Conservation (phyloP, 805 yeast species). For the Saturnispora diversa region DNA sequence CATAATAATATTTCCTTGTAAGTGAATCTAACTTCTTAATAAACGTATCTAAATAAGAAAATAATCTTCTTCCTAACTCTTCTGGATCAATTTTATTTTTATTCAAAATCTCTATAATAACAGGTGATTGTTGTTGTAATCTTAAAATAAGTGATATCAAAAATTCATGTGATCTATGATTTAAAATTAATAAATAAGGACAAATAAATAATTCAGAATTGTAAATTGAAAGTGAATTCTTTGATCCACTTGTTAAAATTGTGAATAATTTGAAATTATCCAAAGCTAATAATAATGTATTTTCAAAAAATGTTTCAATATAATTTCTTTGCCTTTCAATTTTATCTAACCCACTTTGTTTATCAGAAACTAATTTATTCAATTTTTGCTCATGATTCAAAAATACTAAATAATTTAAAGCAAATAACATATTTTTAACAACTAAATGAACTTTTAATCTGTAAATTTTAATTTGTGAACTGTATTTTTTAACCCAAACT, state of each 20-base stretch:
- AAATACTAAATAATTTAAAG: conserved; percentile 41
- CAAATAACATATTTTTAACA: conserved; percentile 41
- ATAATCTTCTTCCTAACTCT: conserved; percentile 28
- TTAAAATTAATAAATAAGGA: conserved; percentile 43
- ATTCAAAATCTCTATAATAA: conserved; percentile 28
- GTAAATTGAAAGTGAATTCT: conserved; percentile 26
- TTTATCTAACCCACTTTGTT: conserved; percentile 24
- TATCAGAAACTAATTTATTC: conserved; percentile 26
- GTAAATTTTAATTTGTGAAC: conserved; percentile 23
- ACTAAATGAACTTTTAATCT: conserved; percentile 28
- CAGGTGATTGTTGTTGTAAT: conserved; percentile 32
- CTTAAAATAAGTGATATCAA: conserved; percentile 48
- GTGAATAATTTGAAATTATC: conserved; percentile 32
- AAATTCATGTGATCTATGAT: conserved; percentile 51
- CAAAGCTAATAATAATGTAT: conserved; percentile 29
- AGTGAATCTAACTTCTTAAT: conserved; percentile 30
- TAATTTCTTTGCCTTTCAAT: conserved; percentile 27
- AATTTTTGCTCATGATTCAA: conserved; percentile 33
- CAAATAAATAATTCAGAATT: conserved; percentile 41
- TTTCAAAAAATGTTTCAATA: conserved; percentile 30
- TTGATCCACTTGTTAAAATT: conserved; percentile 26
- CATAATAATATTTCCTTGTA: conserved; percentile 36
- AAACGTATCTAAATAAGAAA: conserved; percentile 29
- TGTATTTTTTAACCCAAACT: conserved; percentile 17
- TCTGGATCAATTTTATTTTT: conserved; percentile 30